phyloP scores from a whole-genome alignment of 2,329 filamentous ascomycete species.

The Chaetomium globosum region DNA sequence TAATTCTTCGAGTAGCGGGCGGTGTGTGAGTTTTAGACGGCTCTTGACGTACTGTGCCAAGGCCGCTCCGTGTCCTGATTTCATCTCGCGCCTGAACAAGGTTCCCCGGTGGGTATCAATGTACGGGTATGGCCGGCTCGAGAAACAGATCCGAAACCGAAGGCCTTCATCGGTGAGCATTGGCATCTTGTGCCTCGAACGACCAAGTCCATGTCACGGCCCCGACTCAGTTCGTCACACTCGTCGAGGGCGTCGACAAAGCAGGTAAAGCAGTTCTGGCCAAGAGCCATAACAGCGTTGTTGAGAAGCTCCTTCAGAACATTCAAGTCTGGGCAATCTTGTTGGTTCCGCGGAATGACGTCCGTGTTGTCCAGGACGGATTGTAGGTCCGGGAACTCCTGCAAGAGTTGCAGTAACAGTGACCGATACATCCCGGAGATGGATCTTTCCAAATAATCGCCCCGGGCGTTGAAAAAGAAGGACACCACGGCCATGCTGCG shows the following conservation, averaged over 20 bases:
- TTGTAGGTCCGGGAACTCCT: conserved; percentile 42
- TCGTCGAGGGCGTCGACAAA: conserved; percentile 53
- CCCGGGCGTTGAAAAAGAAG: conserved; percentile 56
- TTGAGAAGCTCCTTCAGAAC: conserved; percentile 36
- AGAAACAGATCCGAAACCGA: conserved; percentile 46
- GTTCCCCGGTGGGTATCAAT: conserved; percentile 41
- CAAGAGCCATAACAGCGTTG: conserved; percentile 31
- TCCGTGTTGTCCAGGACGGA: conserved; percentile 38
- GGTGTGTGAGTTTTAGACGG: conserved; percentile 34
- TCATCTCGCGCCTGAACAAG: conserved; percentile 40
- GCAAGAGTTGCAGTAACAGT: conserved; percentile 51
- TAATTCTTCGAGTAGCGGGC: conserved; percentile 28
- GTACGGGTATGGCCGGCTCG: conserved; percentile 51
- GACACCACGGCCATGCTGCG: conserved; percentile 40
- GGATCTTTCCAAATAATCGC: conserved; percentile 49
- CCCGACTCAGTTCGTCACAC: conserved; percentile 43
- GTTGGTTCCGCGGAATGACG: conserved; percentile 4
- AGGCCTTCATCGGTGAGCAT: conserved; percentile 16
- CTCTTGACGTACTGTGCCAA: conserved; percentile 40
- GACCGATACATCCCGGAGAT: conserved; percentile 54
- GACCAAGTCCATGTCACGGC: conserved; percentile 48
- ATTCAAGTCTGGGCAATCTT: conserved; percentile 12
- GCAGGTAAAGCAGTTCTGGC: conserved; percentile 26
- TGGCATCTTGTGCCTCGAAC: conserved; percentile 45
- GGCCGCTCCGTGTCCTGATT: conserved; percentile 43